Conservation (phyloP, 202 grass and related monocot species). For the Panicum hallii region DNA sequence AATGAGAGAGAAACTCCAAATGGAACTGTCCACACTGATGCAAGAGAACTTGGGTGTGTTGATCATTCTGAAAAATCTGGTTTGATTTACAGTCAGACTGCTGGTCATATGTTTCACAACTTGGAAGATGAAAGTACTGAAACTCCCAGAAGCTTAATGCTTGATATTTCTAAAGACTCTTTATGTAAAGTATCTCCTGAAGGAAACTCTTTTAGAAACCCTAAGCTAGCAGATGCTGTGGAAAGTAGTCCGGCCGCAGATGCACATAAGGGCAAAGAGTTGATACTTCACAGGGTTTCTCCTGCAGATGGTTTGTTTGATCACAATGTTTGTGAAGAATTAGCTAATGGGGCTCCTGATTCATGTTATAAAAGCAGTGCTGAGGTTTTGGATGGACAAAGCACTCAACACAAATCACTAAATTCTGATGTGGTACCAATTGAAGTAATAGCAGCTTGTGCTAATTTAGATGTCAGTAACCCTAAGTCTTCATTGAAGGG, state of each 20-base stretch:
- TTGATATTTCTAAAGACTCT: constrained; percentile 7
- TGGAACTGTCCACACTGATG: not conserved
- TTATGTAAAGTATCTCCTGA: constrained; percentile 16
- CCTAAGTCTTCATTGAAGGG: constrained; percentile 27
- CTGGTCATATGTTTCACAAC: constrained; percentile 6
- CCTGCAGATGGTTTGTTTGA: constrained; percentile 22
- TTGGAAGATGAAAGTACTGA: constrained; percentile 9
- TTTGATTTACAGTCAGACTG: constrained; percentile 15
- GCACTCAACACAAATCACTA: not conserved
- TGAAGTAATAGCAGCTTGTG: constrained; percentile 18
- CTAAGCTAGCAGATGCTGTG: not conserved
- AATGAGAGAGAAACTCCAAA: constrained; percentile 9
- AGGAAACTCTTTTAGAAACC: constrained; percentile 11
- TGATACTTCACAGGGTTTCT: constrained; percentile 14
- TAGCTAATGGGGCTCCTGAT: not conserved
- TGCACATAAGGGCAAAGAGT: constrained; percentile 20
- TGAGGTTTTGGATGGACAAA: not conserved
- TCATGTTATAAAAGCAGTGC: constrained; percentile 17
- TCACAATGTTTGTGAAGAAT: not conserved
- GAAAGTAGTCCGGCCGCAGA: not conserved
- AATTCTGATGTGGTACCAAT: constrained; percentile 16
- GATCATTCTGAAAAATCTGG: not conserved
- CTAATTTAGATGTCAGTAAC: constrained; percentile 30
- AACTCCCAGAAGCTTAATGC: not conserved
- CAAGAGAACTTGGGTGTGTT: not conserved